Base-by-base conservation (phyloP, 2,329 filamentous ascomycete species). In the Colletotrichum phormii region DNA sequence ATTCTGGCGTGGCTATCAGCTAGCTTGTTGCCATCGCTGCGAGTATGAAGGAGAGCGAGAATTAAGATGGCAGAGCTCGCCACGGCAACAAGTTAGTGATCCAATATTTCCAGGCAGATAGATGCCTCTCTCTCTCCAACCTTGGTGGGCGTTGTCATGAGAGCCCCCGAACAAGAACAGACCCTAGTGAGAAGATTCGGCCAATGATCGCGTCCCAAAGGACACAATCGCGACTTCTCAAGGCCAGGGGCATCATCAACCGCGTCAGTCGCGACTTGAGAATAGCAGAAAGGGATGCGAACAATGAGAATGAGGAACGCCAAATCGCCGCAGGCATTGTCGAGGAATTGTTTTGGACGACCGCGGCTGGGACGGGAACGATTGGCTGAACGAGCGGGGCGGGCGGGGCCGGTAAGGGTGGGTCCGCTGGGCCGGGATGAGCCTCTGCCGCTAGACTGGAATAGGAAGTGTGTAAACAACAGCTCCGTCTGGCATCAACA, bases 401-500 rank as follows among this genome's bases (percentile, higher is more conserved):
- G 12, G 67, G 63, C 57, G 67, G 71, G 67, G 15, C 63, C 71
- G 67, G 15, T 11, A n/a, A n/a, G 7, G 2, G 9, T 33, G 60
- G 60, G 24, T 11, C 42, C 0, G n/a, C 8, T 46, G 3, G 42
- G 33, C n/a, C 31, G 26, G 62, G 62, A 33, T 31, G 26, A 18
- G 8, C 8, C 37, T 6, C 1, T 1, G 8, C 31, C 31, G 24
- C 62, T 84, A 86, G 63, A 4, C 81, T 80, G 6, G 6, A 75
- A 81, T 76, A 76, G 84, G 86, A 77, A 85, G 82, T 79, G 80
- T 80, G 84, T 86, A 87, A 88, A 87, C 84, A 86, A 81, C 67
- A 71, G 49, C 35, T 29, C 62, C 69, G 18, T 42, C 37, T 3
- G 37, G 37, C 37, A 65, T 72, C 60, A 70, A 75, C 74, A 77